A percentile compares a stretch with the other conserved stretches of the same genome.
These are phyloP conservation scores for Graphilbum fragrans DNA, from an alignment of 2,329 filamentous ascomycete species.

Conservation along the genomic window DNA sequence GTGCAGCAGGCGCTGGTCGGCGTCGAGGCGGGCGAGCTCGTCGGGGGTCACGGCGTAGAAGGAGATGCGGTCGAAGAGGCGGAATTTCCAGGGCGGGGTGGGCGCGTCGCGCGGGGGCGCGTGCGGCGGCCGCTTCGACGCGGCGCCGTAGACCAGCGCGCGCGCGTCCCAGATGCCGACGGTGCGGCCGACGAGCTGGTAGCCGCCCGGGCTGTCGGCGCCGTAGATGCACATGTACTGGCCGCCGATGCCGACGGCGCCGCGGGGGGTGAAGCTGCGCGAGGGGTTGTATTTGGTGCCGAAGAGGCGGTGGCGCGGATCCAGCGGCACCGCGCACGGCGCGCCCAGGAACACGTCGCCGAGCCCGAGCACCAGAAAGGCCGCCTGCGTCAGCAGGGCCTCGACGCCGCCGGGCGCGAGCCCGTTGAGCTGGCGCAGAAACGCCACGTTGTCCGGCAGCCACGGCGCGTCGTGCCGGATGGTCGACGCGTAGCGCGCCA, in stretches of 20 bases:
- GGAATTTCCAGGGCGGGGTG: conserved; percentile 42
- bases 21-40: conserved; percentile 24
- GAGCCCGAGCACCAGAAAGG: conserved; percentile 23
- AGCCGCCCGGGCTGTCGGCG: conserved; percentile 25
- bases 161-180: conserved; percentile 2
- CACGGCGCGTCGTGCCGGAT: conserved; percentile 49
- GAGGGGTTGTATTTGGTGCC: conserved; percentile 22
- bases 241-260: conserved; percentile 24
- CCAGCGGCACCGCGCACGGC: conserved; percentile 17
- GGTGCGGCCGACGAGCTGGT: conserved; percentile 20
- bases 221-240: conserved; percentile 23
- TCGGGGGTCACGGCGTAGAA: conserved; percentile 40
- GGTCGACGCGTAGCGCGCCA: conserved; percentile 48
- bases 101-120: too few species aligned
- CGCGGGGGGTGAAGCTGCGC: conserved; percentile 21
- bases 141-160: too few species aligned
- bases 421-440: conserved; percentile 25
- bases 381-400: conserved; percentile 17
- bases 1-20: not conserved
- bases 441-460: conserved; percentile 49
- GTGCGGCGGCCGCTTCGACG: too few species aligned
- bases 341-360: conserved; percentile 27
- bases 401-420: conserved; percentile 14
- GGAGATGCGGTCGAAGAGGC: conserved; percentile 43
- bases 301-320: conserved; percentile 13